A percentile compares a stretch with the other conserved stretches of the same genome.
Evolutionary conservation across 768 basidiomycete genomes (phyloP).

Genomic region (Auricularia auricula-judae): DNA sequence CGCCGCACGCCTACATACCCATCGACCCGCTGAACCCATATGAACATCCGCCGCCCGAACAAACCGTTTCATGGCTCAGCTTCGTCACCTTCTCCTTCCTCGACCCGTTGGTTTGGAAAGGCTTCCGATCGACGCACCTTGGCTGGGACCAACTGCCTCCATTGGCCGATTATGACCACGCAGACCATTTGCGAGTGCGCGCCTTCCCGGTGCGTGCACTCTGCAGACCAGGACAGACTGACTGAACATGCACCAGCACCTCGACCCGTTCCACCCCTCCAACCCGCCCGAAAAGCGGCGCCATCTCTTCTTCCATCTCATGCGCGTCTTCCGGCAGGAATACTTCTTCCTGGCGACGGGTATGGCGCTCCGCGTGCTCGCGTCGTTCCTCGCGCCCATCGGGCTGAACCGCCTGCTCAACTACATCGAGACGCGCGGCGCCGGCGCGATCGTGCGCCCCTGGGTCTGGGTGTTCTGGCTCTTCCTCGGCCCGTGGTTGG

Average conservation of each 20-base stretch:
- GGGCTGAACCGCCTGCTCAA: conserved; percentile 24
- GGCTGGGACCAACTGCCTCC: conserved; percentile 32
- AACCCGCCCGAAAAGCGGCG: conserved; percentile 11
- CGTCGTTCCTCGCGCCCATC: conserved; percentile 19
- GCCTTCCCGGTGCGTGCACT: background rate
- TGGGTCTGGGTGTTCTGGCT: conserved; percentile 58
- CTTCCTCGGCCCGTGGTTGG: conserved; percentile 35
- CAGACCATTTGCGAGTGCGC: conserved; percentile 14
- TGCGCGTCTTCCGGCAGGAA: conserved; percentile 14
- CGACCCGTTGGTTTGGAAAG: conserved; percentile 37
- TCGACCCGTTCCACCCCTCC: conserved; percentile 10
- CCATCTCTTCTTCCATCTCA: conserved; percentile 18
- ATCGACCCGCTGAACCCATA: conserved; percentile 36
- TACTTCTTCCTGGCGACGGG: conserved; percentile 9
- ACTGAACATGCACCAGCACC: conserved; percentile 6
- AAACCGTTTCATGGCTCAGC: conserved; percentile 37
- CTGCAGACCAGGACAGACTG: background rate
- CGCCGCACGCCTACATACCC: conserved; percentile 48
- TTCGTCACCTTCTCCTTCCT: conserved; percentile 40
- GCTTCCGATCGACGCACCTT: conserved; percentile 33
- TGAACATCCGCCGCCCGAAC: conserved; percentile 29
- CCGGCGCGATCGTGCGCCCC: conserved; percentile 39
- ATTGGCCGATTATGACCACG: conserved; percentile 33
- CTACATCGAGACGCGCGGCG: conserved; percentile 46
- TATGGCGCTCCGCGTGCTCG: conserved; percentile 9